A percentile compares a stretch with the other conserved stretches of the same genome.
Conservation (phyloP, 495 filamentous ascomycete genomes). For the Xylaria telfairii region DNA sequence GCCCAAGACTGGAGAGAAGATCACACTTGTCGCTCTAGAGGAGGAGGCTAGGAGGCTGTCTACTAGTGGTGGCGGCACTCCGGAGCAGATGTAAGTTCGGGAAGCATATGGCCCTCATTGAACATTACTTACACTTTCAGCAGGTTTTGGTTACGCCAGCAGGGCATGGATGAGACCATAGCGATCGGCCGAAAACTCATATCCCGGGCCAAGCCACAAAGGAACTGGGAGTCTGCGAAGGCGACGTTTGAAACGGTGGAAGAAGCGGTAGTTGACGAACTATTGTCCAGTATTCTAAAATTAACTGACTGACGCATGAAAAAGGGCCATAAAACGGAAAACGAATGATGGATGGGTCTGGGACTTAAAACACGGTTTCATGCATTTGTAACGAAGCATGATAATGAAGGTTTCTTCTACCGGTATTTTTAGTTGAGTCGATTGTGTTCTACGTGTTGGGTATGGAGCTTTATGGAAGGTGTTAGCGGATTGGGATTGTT, state of each 20-base stretch:
- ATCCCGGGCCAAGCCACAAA: conserved; percentile 26
- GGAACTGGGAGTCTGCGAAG: conserved; percentile 24
- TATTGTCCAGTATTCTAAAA: conserved; percentile 9
- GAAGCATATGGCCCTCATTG: not conserved
- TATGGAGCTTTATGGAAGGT: not conserved
- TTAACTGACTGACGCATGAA: not conserved
- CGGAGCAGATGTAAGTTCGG: conserved; percentile 58
- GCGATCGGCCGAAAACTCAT: conserved; percentile 44
- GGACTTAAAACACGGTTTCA: not conserved
- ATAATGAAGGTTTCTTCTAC: not conserved
- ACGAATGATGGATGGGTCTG: not conserved
- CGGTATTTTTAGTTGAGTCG: not conserved
- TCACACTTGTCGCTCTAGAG: conserved; percentile 55
- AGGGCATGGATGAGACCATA: conserved; percentile 46
- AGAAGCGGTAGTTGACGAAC: conserved; percentile 19
- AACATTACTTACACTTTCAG: conserved; percentile 17
- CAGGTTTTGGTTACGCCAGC: conserved; percentile 50
- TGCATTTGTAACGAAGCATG: not conserved
- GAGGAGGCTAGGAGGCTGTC: conserved; percentile 72
- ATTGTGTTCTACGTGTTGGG: not conserved
- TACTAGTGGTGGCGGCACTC: conserved; percentile 52
- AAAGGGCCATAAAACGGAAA: conserved; percentile 7
- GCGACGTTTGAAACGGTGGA: conserved; percentile 16
- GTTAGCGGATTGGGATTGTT: not conserved
- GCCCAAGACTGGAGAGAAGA: conserved; percentile 52